Evolutionary conservation across 2,329 filamentous ascomycete species (phyloP), one percentile per base, ranked within the genome.

Genomic region (Nothophaeocryptopus gaeumannii): DNA sequence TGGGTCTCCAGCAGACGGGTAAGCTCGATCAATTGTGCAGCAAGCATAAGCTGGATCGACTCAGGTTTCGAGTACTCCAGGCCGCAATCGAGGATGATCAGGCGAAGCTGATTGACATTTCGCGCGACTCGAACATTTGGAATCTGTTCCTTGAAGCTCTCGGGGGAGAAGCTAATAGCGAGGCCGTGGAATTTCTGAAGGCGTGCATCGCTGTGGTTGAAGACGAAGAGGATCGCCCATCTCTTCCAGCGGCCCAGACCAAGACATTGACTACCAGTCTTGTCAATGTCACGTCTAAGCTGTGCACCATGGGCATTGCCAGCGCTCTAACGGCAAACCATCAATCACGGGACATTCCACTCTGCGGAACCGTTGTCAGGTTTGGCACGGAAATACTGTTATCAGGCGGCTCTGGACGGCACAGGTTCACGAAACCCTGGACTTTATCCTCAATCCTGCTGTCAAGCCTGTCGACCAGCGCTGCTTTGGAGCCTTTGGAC

Each of bases 261-360:
- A 29, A 16, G 5, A 33, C 3, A 15, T n/a, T 48, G 3, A 26
- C 5, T 1, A 37, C 20, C 14, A 48, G 43, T 13, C 26, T 48
- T 11, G 5, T 32, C 15, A 39, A 48, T 20, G 39, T 48, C 5
- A 34, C 39, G 33, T 43, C 46, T 5, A 48, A 42, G 33, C 34
- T 48, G 2, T 34, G 39, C 5, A 14, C 9, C 33, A 37, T 48
- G 39, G 39, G 32, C 5, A 31, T 20, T 9, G 43, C 33, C 11
- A 42, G 45, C 26, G 5, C 31, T n/a, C 10, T 36, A 10, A 3
- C 42, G 1, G 13, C 29, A 4, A n/a, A 32, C 4, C 8, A 10
- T 33, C 12, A 8, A n/a, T 2, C 16, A 11, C 32, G 14, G 16
- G 33, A 20, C 15, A 8, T 42, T 14, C 39, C 1, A 11, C 46